Evolutionary conservation across 768 basidiomycete species (phyloP).

Genomic region (Lentinula sp.): DNA sequence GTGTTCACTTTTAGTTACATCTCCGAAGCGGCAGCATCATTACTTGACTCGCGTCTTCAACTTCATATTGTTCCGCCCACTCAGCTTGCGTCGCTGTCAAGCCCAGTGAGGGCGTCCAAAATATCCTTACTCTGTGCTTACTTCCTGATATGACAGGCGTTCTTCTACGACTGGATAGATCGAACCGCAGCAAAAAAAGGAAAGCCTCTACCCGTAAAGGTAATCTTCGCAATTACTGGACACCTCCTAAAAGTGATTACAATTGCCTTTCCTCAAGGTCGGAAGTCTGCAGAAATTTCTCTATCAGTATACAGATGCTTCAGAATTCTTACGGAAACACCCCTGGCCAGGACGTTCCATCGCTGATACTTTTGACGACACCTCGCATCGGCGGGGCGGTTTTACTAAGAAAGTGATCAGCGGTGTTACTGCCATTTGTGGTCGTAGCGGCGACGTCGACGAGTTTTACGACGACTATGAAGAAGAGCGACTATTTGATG

Average conservation of each 20-base stretch:
- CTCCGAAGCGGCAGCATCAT: conserved; percentile 83
- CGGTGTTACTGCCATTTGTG: conserved; percentile 77
- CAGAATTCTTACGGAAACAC: conserved; percentile 78
- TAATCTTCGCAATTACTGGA: conserved; percentile 16
- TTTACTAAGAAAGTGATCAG: conserved; percentile 62
- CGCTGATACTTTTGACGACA: conserved; percentile 81
- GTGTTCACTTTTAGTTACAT: conserved; percentile 53
- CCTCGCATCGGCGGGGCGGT: conserved; percentile 67
- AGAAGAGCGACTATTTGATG: conserved; percentile 68
- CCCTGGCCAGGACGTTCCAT: conserved; percentile 87
- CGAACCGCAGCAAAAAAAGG: conserved; percentile 78
- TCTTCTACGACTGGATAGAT: conserved; percentile 92
- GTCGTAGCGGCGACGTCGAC: conserved; percentile 72
- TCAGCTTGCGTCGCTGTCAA: conserved; percentile 76
- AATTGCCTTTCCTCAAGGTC: neutral
- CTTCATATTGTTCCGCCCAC: conserved; percentile 84
- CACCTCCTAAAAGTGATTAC: neutral
- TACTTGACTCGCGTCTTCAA: conserved; percentile 69
- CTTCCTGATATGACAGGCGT: conserved; percentile 43
- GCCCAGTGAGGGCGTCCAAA: conserved; percentile 40
- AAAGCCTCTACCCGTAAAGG: conserved; percentile 79
- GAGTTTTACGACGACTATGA: conserved; percentile 70
- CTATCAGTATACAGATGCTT: conserved; percentile 82
- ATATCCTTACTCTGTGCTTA: conserved; percentile 1
- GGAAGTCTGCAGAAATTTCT: conserved; percentile 89